Evolutionary conservation across 176 grass and related monocot genomes (phyloP), one percentile per base, ranked within the genome.

Genomic region (Saccharum spontaneum): DNA sequence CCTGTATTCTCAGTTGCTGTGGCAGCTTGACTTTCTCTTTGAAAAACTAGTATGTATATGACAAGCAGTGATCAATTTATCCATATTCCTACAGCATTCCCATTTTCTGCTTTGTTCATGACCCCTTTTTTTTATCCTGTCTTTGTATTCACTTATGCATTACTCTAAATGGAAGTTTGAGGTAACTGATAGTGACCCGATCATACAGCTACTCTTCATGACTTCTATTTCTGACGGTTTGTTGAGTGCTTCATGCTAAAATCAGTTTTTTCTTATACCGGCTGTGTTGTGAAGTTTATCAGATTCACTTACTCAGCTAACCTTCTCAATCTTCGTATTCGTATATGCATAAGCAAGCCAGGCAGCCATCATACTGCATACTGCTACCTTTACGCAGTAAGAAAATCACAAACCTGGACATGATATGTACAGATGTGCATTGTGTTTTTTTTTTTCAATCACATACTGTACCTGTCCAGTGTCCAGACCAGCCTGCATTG

Each of bases 341-440:
- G 2, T 40, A 24, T 40, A 16, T 62, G 37, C 52, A 62, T 40
- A 77, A 43, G 20, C 20, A 57, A 57, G 54, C 4, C 2, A 54
- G 50, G 16, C 8, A 30, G 6, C 23, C 44, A 78, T 24, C 44
- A 30, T 16, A 6, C 37, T 26, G 8, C 76, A 44, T 16, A 44
- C 50, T 55, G n/a, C 2, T 3, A 33, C 52, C 31, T 36, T 11
- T 6, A 71, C 8, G n/a, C 31, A 33, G n/a, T 23, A 23, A 61
- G 59, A 61, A 50, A 40, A 63, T 52, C 63, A 86, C 52, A 0
- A 69, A 20, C 18, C 1, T 38, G 14, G 41, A 54, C 75, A 31
- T 84, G 55, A 73, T 83, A 20, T n/a, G n/a, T 73, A 45, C 43
- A 66, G 72, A 71, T 86, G 41, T 71, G 31, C 2, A 16, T 73